Conservation (phyloP, 768 basidiomycete species). For the Leucocoprinus leucothites region DNA sequence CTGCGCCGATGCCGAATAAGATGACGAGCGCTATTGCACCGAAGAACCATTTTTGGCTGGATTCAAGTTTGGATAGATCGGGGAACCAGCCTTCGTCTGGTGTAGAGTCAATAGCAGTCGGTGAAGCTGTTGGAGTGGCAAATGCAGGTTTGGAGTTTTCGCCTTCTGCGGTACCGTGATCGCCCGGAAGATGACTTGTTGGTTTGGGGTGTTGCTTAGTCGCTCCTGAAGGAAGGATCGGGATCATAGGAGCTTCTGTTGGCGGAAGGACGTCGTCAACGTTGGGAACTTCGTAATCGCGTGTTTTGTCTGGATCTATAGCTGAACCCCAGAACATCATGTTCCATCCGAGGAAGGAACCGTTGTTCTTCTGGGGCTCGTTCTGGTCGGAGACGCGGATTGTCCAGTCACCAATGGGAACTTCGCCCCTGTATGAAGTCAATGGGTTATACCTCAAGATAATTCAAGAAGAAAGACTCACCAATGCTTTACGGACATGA, state of each 20-base stretch:
- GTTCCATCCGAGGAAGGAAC: conserved; percentile 85
- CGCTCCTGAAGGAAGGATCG: conserved; percentile 31
- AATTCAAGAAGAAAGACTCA: conserved; percentile 31
- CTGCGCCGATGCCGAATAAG: conserved; percentile 67
- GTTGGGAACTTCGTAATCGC: conserved; percentile 57
- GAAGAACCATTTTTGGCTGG: conserved; percentile 87
- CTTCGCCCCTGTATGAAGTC: conserved; percentile 71
- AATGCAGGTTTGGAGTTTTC: conserved; percentile 80
- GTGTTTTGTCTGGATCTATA: conserved; percentile 66
- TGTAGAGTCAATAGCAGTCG: conserved; percentile 45
- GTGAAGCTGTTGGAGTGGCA: conserved; percentile 28
- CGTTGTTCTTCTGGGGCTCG: conserved; percentile 47
- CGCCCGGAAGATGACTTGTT: conserved; percentile 81
- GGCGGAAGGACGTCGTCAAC: conserved; percentile 49
- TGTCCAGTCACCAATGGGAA: conserved; percentile 88
- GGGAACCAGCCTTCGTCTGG: conserved; percentile 86
- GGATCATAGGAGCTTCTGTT: conserved; percentile 32
- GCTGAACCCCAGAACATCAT: conserved; percentile 90
- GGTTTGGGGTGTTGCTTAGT: conserved; percentile 79
- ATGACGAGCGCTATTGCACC: conserved; percentile 77
- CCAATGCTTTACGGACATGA: conserved; percentile 99
- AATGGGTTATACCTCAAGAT: conserved; percentile 15
- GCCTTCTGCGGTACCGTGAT: conserved; percentile 77
- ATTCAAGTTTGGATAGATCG: conserved; percentile 68
- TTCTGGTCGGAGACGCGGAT: conserved; percentile 81